phyloP scores from a whole-genome alignment of 192 early-diverging fungal genomes.

The Coemansia umbellata region DNA sequence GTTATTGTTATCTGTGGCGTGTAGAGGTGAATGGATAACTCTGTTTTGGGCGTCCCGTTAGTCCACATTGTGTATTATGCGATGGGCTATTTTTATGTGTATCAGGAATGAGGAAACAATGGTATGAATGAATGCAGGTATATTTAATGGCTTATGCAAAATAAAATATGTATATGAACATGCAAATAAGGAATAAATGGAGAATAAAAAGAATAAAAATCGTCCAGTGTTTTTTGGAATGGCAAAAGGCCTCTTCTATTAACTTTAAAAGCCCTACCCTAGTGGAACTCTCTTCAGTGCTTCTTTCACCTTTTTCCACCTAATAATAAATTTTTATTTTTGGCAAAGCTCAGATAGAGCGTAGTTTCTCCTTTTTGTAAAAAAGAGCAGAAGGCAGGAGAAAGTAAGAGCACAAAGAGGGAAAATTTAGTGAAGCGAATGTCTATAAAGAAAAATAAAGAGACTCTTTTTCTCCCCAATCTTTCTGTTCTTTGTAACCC shows the following conservation, averaged over 20 bases:
- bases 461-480: not conserved
- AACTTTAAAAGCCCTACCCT: no score
- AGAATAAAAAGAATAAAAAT: no score
- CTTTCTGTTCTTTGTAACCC: no score
- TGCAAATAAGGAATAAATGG: no score
- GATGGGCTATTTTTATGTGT: not conserved
- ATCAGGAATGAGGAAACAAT: no score
- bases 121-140: not conserved
- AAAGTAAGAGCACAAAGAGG: not conserved
- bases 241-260: no score
- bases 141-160: not conserved
- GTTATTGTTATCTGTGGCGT: slow-evolving; percentile 32
- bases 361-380: no score
- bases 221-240: no score
- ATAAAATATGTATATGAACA: not conserved
- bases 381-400: not conserved
- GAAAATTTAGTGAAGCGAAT: not conserved
- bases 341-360: no score
- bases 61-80: slow-evolving; percentile 17
- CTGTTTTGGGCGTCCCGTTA: slow-evolving; percentile 2
- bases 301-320: not conserved
- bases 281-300: not conserved
- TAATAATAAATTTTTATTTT: no score
- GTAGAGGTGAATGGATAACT: slow-evolving; percentile 20
- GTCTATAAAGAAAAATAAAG: not conserved